These are phyloP conservation scores for Verticillium nubilum DNA, from an alignment of 2,329 filamentous ascomycete species.

Conservation along the genomic window DNA sequence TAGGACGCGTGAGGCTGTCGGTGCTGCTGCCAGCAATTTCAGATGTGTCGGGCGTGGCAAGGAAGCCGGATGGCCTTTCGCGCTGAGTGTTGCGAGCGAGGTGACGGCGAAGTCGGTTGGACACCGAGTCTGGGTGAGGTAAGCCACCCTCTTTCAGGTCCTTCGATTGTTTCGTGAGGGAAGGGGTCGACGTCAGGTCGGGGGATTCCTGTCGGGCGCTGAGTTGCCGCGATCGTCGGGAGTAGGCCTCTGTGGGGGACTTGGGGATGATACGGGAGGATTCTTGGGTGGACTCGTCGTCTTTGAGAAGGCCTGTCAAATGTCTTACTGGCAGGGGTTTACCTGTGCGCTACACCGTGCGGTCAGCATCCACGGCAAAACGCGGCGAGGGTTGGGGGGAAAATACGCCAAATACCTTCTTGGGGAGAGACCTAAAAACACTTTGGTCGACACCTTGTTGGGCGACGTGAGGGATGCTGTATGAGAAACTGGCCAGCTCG, in stretches of 20 bases:
- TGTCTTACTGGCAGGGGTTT: background rate
- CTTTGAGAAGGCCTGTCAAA: slow-evolving; percentile 7
- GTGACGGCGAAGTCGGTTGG: slow-evolving; percentile 33
- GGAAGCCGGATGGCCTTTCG: slow-evolving; percentile 24
- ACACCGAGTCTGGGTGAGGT: slow-evolving; percentile 20
- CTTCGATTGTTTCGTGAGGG: slow-evolving; percentile 13
- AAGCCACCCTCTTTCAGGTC: background rate
- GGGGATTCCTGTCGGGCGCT: slow-evolving; percentile 25
- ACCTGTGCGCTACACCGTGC: background rate
- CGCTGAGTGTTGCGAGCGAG: slow-evolving; percentile 23
- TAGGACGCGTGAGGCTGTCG: slow-evolving; percentile 32
- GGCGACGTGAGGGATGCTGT: slow-evolving; percentile 60
- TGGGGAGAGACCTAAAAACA: slow-evolving; percentile 3
- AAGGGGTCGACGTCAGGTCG: slow-evolving; percentile 22
- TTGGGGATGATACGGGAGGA: slow-evolving; percentile 17
- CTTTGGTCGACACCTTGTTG: slow-evolving; percentile 21
- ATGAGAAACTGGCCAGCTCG: slow-evolving; percentile 70
- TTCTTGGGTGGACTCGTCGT: slow-evolving; percentile 24
- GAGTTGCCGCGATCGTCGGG: slow-evolving; percentile 26
- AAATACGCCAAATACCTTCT: slow-evolving; percentile 2
- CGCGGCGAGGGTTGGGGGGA: background rate
- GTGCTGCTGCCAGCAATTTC: slow-evolving; percentile 27
- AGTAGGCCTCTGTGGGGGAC: slow-evolving; percentile 17
- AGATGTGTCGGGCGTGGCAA: slow-evolving; percentile 55
- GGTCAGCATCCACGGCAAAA: background rate